Percentiles rank a stretch among this genome's conserved stretches.
phyloP scores from a whole-genome alignment of 768 basidiomycete genomes.

The Naematelia aurantialba region DNA sequence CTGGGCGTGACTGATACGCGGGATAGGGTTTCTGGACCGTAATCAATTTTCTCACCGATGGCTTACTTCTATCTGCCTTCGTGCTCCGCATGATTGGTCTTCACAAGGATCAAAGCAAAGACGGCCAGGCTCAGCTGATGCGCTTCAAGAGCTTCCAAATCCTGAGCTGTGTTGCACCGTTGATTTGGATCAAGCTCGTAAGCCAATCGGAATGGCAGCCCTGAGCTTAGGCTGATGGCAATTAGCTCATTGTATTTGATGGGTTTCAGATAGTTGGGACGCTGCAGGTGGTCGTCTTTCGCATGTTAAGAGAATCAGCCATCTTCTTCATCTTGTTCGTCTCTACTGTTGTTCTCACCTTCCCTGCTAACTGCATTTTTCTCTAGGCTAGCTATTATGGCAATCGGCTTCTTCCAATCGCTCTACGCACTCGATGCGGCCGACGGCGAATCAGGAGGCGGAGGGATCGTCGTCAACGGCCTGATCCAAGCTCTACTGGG shows the following conservation, averaged over 20 bases:
- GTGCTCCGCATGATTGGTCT: slow-evolving; percentile 64
- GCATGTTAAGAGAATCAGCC: slow-evolving; percentile 83
- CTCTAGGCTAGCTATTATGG: slow-evolving; percentile 64
- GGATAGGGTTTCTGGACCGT: slow-evolving; percentile 37
- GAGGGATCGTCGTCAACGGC: slow-evolving; percentile 61
- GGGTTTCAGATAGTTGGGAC: slow-evolving; percentile 62
- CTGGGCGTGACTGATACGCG: slow-evolving; percentile 51
- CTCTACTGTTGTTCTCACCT: not conserved
- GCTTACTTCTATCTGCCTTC: slow-evolving; percentile 70
- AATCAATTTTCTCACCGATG: slow-evolving; percentile 68
- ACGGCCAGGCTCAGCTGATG: slow-evolving; percentile 46
- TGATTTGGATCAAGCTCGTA: slow-evolving; percentile 64
- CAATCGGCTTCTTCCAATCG: slow-evolving; percentile 78
- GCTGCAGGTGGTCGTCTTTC: slow-evolving; percentile 86
- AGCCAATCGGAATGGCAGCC: not conserved
- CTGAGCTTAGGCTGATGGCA: not conserved
- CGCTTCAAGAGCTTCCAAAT: slow-evolving; percentile 75
- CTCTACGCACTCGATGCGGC: slow-evolving; percentile 87
- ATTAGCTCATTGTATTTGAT: slow-evolving; percentile 47
- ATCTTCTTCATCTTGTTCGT: slow-evolving; percentile 76
- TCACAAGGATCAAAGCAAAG: slow-evolving; percentile 48
- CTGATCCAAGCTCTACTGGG: slow-evolving; percentile 78
- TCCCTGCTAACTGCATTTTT: slow-evolving; percentile 1
- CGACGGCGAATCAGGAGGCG: slow-evolving; percentile 65
- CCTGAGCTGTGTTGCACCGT: slow-evolving; percentile 77